A percentile compares a stretch with the other conserved stretches of the same genome.
Evolutionary conservation across 352 stramenopile genomes (phyloP).

Genomic region (Pythium sp.): DNA sequence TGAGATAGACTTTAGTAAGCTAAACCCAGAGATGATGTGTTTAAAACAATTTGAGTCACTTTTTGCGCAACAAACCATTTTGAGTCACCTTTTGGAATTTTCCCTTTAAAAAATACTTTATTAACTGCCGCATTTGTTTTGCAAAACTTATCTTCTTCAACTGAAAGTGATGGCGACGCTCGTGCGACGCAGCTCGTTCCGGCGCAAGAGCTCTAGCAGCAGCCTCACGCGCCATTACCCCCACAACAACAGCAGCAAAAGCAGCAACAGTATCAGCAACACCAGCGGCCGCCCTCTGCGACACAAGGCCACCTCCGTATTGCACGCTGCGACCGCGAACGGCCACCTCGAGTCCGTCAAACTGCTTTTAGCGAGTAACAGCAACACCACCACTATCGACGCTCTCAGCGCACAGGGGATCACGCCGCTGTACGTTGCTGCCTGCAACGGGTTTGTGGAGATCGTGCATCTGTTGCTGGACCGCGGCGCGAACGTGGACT

Average conservation of each 20-base stretch:
- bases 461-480: slow-evolving; percentile 3
- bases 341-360: slow-evolving; percentile 11
- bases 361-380: slow-evolving; percentile 2
- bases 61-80: too few species aligned
- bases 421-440: slow-evolving; percentile 10
- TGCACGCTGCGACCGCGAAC: slow-evolving; percentile 10
- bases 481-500: slow-evolving; percentile 6
- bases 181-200: slow-evolving; percentile 33
- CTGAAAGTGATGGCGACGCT: not conserved
- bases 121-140: too few species aligned
- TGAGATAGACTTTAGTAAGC: too few species aligned
- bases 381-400: not conserved
- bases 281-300: not conserved
- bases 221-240: not conserved
- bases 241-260: not conserved
- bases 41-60: too few species aligned
- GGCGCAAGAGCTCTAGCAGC: slow-evolving; percentile 5
- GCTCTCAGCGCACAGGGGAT: not conserved
- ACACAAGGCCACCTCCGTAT: not conserved
- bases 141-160: not conserved
- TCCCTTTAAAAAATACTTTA: too few species aligned
- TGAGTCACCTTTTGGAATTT: too few species aligned
- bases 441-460: slow-evolving; percentile 1
- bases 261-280: not conserved
- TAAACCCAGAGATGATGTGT: too few species aligned